Base-by-base conservation (phyloP, 495 filamentous ascomycete genomes). In the Hyphodiscus hymeniophilus region DNA sequence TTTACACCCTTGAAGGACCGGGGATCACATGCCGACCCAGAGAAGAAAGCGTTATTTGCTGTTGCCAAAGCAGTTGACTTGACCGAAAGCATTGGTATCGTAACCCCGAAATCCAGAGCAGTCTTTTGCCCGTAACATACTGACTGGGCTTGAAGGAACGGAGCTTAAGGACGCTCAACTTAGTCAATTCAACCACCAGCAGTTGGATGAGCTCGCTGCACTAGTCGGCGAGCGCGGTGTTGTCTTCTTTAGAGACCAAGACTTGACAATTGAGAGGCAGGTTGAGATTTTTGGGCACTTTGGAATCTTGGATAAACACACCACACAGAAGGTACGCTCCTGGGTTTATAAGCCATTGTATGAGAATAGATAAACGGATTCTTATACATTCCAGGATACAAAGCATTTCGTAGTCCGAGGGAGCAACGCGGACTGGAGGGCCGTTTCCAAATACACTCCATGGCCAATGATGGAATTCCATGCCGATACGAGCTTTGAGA, bases 281-380 rank as follows among this genome's bases (percentile, higher is more conserved):
- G 66, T 74, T 11, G 57, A 64, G 49, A 60, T 76, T 21, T 74
- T 75, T 49, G 63, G 70, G 48, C 69, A 78, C 55, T 76, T 69
- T 50, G 74, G 73, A 10, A 61, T 59, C 7, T 54, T 76, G 39
- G 70, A 74, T 52, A 61, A 61, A 36, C 71, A 75, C 54, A 71
- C 72, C 1, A 67, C 71, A 0, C 73, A 75, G 42, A 74, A 74
- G 11, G 34, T 48, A 48, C 34, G 43, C 56, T 57, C 48, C 33
- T 23, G 24, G 16, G 22, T 46, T 16, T 17, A 18, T 42, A 12
- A 41, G 26, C 49, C 38, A 58, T 55, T n/a, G 18, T 46, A 44
- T 52, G 48, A 22, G 33, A 44, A 21, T 18, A 45, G 26, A 16
- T 1, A 22, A 17, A 21, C 3, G 13, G 10, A 34, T 24, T 38